A percentile compares a stretch with the other conserved stretches of the same genome.
These are phyloP conservation scores for Rhodotorula sp. DNA, from an alignment of 1,284 basidiomycete species.

Conservation along the genomic window DNA sequence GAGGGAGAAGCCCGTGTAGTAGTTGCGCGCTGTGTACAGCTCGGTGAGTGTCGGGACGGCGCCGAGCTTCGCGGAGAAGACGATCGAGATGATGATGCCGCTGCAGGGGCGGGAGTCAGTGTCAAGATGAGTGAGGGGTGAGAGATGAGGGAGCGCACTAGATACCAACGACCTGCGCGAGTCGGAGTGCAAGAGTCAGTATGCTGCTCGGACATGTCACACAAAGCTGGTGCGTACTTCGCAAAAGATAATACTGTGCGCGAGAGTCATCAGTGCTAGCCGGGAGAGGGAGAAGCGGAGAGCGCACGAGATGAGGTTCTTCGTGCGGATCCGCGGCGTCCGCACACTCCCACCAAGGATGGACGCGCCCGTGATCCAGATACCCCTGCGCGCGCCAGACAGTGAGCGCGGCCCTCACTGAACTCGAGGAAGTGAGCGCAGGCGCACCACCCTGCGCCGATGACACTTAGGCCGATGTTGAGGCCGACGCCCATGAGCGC, in stretches of 20 bases:
- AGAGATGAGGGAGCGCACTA: conserved; percentile 65
- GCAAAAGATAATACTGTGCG: conserved; percentile 90
- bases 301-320: conserved; percentile 91
- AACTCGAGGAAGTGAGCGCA: background rate
- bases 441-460: conserved; percentile 91
- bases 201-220: conserved; percentile 49
- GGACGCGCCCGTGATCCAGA: conserved; percentile 92
- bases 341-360: conserved; percentile 95
- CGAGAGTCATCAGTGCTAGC: background rate
- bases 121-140: background rate
- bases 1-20: conserved; percentile 87
- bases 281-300: background rate
- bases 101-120: conserved; percentile 10
- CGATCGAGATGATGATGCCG: conserved; percentile 64
- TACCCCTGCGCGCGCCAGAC: conserved; percentile 69
- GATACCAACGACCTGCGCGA: conserved; percentile 56
- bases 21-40: conserved; percentile 78
- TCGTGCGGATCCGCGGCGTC: conserved; percentile 90
- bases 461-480: conserved; percentile 88
- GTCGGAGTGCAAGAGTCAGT: conserved; percentile 55
- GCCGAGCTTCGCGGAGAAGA: conserved; percentile 78
- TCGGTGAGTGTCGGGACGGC: conserved; percentile 61
- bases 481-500: conserved; percentile 86
- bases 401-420: background rate
- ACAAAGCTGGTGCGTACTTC: conserved; percentile 63